Percentiles rank a stretch among this genome's conserved stretches.
Evolutionary conservation across 2,329 filamentous ascomycete species (phyloP).

Genomic region (Fusarium gaditjirri): DNA sequence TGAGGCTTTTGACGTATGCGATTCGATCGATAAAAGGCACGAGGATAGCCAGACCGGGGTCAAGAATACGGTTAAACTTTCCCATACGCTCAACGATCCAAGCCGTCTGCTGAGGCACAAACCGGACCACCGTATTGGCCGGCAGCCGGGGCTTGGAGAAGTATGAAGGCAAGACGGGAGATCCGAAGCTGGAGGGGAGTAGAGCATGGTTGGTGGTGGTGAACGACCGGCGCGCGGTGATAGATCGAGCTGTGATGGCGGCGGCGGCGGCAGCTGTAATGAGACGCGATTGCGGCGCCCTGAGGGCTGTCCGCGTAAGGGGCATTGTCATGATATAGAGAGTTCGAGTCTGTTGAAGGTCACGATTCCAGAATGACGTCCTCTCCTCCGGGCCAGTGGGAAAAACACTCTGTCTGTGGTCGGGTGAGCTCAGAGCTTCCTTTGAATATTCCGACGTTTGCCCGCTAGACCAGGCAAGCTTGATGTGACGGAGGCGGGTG

Average conservation of each 20-base stretch:
- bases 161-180: conserved; percentile 70
- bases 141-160: conserved; percentile 81
- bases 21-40: conserved; percentile 94
- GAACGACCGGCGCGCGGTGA: conserved; percentile 44
- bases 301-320: conserved; percentile 46
- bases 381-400: conserved; percentile 29
- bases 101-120: conserved; percentile 99
- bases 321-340: conserved; percentile 45
- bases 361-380: conserved; percentile 41
- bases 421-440: conserved; percentile 26
- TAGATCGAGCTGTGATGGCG: conserved; percentile 25
- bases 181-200: conserved; percentile 48
- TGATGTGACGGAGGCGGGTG: conserved; percentile 11
- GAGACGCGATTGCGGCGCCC: conserved; percentile 40
- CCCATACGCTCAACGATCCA: conserved; percentile 99
- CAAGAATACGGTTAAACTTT: conserved; percentile 91
- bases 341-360: conserved; percentile 23
- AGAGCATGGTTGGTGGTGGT: conserved; percentile 47
- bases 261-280: conserved; percentile 29
- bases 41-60: conserved; percentile 89
- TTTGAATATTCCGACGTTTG: conserved; percentile 27
- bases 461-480: conserved; percentile 23
- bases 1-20: conserved; percentile 96
- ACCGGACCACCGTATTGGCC: conserved; percentile 93
- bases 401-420: conserved; percentile 28